Conservation (phyloP, 345 rosid genomes). For the Sisymbrium irio region DNA sequence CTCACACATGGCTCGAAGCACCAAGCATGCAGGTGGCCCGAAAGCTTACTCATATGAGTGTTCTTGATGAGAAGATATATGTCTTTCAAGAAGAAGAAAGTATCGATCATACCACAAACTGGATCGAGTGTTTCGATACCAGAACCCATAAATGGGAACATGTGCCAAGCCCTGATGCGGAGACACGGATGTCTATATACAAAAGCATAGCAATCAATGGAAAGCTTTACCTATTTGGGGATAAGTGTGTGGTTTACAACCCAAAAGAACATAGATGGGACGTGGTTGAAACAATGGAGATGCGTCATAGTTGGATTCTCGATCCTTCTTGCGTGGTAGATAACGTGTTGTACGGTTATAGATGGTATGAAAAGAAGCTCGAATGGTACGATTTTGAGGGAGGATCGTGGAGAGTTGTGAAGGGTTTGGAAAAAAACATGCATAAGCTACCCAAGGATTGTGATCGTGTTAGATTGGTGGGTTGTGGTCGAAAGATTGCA, state of each 20-base stretch:
- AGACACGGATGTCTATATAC: neutral
- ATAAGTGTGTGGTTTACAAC: neutral
- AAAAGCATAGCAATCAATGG: neutral
- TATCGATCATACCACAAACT: too few species aligned
- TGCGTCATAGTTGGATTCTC: conserved; percentile 37
- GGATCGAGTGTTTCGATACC: neutral
- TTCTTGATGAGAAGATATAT: neutral
- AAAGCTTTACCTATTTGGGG: neutral
- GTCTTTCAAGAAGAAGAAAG: neutral
- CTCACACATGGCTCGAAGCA: neutral
- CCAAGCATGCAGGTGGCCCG: too few species aligned
- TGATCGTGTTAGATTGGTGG: too few species aligned
- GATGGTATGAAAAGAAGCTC: conserved; percentile 14
- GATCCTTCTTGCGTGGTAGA: conserved; percentile 44
- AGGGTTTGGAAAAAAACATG: conserved; percentile 35
- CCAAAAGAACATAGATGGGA: neutral
- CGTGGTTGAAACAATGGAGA: conserved; percentile 38
- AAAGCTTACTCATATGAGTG: too few species aligned
- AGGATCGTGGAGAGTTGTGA: conserved; percentile 47
- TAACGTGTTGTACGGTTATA: conserved; percentile 44
- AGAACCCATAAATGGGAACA: neutral
- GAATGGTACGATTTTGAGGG: conserved; percentile 46
- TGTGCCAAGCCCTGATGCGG: neutral
- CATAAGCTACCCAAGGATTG: too few species aligned
- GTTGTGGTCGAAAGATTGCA: too few species aligned